Evolutionary conservation across 208 protist genomes (phyloP).

Genomic region (Trypanosoma platydactyli): DNA sequence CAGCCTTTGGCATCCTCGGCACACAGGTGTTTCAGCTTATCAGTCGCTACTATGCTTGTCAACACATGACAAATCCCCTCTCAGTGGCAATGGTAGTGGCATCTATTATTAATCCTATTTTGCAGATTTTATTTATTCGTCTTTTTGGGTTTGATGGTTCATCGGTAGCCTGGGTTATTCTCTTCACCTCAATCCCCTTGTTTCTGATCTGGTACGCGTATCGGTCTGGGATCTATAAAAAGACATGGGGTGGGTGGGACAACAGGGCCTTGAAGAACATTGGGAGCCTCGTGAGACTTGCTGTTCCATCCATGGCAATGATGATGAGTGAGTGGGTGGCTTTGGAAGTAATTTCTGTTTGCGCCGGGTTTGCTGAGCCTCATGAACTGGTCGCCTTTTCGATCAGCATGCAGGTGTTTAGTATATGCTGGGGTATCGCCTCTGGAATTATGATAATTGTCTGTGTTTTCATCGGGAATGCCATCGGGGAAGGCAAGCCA

Average conservation of each 20-base stretch:
- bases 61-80: slow-evolving; percentile 71
- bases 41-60: slow-evolving; percentile 84
- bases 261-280: slow-evolving; percentile 51
- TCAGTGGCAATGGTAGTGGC: slow-evolving; percentile 59
- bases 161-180: slow-evolving; percentile 71
- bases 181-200: slow-evolving; percentile 51
- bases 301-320: slow-evolving; percentile 83
- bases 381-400: slow-evolving; percentile 77
- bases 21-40: slow-evolving; percentile 65
- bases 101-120: slow-evolving; percentile 58
- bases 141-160: slow-evolving; percentile 77
- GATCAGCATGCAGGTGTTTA: slow-evolving; percentile 79
- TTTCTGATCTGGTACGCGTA: slow-evolving; percentile 53
- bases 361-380: slow-evolving; percentile 53
- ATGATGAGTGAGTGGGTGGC: slow-evolving; percentile 88
- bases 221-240: slow-evolving; percentile 54
- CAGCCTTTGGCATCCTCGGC: slow-evolving; percentile 63
- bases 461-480: slow-evolving; percentile 82
- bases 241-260: slow-evolving; percentile 78
- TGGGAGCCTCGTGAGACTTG: slow-evolving; percentile 47
- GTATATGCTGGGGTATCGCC: slow-evolving; percentile 69
- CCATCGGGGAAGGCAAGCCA: slow-evolving; percentile 68
- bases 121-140: slow-evolving; percentile 65
- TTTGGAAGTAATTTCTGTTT: slow-evolving; percentile 73
- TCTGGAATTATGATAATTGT: slow-evolving; percentile 74